Base-by-base conservation (phyloP, 2,329 filamentous ascomycete species). In the Fusarium longipes region DNA sequence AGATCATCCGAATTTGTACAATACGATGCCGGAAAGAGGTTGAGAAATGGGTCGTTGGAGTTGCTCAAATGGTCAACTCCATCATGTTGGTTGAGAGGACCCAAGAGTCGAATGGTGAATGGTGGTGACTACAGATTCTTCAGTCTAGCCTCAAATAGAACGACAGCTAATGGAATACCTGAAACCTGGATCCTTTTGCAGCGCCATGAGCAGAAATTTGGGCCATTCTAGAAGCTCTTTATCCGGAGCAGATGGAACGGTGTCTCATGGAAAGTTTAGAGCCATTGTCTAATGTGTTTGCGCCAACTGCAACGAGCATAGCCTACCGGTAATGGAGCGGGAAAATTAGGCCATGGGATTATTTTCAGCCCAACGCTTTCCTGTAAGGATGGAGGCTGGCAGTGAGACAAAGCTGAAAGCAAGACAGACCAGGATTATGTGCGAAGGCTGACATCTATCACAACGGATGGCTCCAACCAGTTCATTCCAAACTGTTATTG, bases 121-220 rank as follows among this genome's bases (percentile, higher is more conserved):
- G 44, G 29, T 2, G 11, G 10, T 14, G 4, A 8, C 29, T 11
- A 3, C 3, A 33, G 3, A 1, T 6, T 14, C 22, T 8, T 33
- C 2, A 33, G 8, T 8, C 20, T 12, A 24, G 6, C 3, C 7
- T 24, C 4, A 4, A 2, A 2, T 6, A 2, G 4, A 11, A n/a
- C 5, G 11, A 8, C 5, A n/a, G 7, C 2, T 2, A 20, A 6
- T 11, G 9, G 10, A n/a, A 3, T 47, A 32, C 30, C 30, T 36
- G 9, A 5, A 4, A 8, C 17, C 12, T 25, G 1, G 5, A 15
- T 15, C 3, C 4, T 15, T 14, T 25, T 14, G 9, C 20, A 25
- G 8, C n/a, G 18, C 7, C 24, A 14, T 48, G 6, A 10, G 8
- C 10, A 22, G 9, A 6, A n/a, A 6, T 15, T 25, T 2, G 15